Percentiles rank a stretch among this genome's conserved stretches.
Evolutionary conservation across 1,284 basidiomycete genomes (phyloP).

Genomic region (Farysia itapuensis): DNA sequence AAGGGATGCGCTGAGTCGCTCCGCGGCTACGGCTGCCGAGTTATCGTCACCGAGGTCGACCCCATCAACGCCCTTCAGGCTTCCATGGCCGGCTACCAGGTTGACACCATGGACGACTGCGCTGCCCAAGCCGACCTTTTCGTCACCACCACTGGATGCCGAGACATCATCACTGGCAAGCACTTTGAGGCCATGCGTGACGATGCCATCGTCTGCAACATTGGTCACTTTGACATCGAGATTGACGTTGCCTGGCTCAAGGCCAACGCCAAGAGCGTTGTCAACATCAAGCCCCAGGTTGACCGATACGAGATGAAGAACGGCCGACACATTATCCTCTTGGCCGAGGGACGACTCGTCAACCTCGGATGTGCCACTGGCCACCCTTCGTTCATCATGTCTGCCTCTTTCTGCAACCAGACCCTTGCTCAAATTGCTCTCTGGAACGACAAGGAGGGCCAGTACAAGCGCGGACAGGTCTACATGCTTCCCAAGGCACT

Average conservation of each 20-base stretch:
- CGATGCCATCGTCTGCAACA: conserved; percentile 99
- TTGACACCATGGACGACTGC: conserved; percentile 96
- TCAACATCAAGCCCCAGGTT: conserved; percentile 99
- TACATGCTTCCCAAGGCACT: conserved; percentile 84
- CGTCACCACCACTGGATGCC: conserved; percentile 97
- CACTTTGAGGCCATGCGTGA: conserved; percentile 95
- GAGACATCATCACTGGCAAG: conserved; percentile 91
- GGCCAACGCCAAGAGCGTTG: conserved; percentile 77
- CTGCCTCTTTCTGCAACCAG: conserved; percentile 99
- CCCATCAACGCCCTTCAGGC: conserved; percentile 99
- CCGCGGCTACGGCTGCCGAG: conserved; percentile 92
- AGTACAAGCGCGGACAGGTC: conserved; percentile 71
- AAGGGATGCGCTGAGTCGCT: conserved; percentile 99
- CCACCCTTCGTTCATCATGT: conserved; percentile 85
- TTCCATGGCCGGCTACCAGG: conserved; percentile 99
- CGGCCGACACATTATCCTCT: conserved; percentile 81
- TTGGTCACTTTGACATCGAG: conserved; percentile 98
- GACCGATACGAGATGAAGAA: conserved; percentile 87
- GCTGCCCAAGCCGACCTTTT: conserved; percentile 87
- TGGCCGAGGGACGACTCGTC: conserved; percentile 97
- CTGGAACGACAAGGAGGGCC: conserved; percentile 75
- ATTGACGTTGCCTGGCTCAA: conserved; percentile 99
- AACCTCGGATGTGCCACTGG: conserved; percentile 82
- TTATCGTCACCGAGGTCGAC: conserved; percentile 96
- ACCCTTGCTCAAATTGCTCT: conserved; percentile 97